phyloP scores from a whole-genome alignment of 139 green algal genomes.

The Tetraselmis chui region DNA sequence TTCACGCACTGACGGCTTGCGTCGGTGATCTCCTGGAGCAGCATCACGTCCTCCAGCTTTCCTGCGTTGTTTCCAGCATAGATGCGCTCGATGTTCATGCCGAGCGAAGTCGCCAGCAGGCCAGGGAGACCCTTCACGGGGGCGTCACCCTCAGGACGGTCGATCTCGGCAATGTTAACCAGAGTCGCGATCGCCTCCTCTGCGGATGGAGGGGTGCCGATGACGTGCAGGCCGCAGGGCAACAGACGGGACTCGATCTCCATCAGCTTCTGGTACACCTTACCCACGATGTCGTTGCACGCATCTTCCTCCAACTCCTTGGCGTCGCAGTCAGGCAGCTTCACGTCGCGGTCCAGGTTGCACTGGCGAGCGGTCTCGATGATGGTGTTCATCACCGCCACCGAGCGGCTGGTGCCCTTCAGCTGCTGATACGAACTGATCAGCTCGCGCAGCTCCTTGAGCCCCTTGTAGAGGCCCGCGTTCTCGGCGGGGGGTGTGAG shows the following conservation, averaged over 20 bases:
- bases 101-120: constrained; percentile 81
- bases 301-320: constrained; percentile 13
- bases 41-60: constrained; percentile 82
- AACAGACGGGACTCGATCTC: neutral
- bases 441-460: constrained; percentile 94
- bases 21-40: constrained; percentile 49
- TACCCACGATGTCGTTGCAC: constrained; percentile 40
- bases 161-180: constrained; percentile 34
- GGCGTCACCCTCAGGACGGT: constrained; percentile 69
- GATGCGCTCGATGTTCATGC: constrained; percentile 87
- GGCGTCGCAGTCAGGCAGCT: neutral
- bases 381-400: constrained; percentile 89
- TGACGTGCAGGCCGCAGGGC: neutral
- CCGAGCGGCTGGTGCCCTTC: constrained; percentile 48
- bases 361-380: constrained; percentile 63
- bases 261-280: neutral
- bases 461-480: constrained; percentile 95
- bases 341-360: constrained; percentile 83
- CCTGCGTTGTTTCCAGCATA: constrained; percentile 82
- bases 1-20: constrained; percentile 58
- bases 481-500: constrained; percentile 98
- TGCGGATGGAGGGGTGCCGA: constrained; percentile 52
- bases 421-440: constrained; percentile 86
- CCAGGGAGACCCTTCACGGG: constrained; percentile 85
- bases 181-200: constrained; percentile 57